Evolutionary conservation across 352 stramenopile genomes (phyloP).

Genomic region (Phytophthora vignae): DNA sequence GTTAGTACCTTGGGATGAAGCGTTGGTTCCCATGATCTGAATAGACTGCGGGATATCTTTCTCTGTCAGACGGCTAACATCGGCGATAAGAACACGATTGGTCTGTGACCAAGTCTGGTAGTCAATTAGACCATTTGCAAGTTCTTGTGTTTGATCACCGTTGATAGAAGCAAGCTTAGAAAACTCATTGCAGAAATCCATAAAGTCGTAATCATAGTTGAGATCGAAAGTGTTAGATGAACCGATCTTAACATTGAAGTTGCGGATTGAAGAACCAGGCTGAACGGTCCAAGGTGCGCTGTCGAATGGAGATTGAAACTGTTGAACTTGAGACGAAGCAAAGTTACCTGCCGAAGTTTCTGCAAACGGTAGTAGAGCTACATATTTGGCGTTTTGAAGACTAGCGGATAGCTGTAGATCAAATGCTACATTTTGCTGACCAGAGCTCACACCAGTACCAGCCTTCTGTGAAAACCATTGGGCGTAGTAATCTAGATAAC

Average conservation of each 20-base stretch:
- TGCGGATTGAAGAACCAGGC: background rate
- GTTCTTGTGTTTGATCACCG: background rate
- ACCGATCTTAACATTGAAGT: background rate
- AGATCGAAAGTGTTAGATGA: background rate
- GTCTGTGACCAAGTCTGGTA: background rate
- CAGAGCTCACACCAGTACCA: no score
- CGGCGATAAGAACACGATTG: background rate
- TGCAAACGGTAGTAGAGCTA: background rate
- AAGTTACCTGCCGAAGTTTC: background rate
- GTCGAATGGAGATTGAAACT: background rate
- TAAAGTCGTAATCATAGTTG: background rate
- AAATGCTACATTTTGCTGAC: no score
- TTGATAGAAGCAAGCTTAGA: background rate
- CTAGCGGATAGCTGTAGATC: no score
- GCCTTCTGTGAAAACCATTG: no score
- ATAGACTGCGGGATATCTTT: background rate
- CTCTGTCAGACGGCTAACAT: background rate
- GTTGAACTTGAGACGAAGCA: background rate
- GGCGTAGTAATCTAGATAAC: no score
- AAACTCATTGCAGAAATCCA: background rate
- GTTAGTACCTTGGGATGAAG: background rate
- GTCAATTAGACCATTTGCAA: background rate
- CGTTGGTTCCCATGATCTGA: background rate
- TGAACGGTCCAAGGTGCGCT: background rate
- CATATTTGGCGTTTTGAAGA: no score